A percentile compares a stretch with the other conserved stretches of the same genome.
Evolutionary conservation across 208 protist species (phyloP).

Genomic region (Acanthamoeba castellanii): DNA sequence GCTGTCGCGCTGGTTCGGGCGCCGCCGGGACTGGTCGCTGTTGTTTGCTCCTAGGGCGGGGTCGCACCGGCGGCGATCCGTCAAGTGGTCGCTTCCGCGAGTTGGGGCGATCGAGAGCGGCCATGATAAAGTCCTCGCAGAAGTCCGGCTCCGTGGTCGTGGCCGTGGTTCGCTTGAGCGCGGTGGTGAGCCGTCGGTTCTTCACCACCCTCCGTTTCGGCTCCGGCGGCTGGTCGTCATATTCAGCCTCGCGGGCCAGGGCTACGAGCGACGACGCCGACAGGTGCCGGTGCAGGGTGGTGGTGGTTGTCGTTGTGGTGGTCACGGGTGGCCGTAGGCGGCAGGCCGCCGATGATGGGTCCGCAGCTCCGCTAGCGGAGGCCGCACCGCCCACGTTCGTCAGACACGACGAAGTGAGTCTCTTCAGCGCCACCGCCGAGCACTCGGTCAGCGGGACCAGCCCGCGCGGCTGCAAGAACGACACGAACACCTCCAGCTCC

Average conservation of each 20-base stretch:
- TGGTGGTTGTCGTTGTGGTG: no score
- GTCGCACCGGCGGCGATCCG: not conserved
- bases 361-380: not conserved
- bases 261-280: no score
- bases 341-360: no score
- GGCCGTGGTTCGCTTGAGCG: no score
- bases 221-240: no score
- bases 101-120: not conserved
- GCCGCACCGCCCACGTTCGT: not conserved
- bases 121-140: conserved; percentile 12
- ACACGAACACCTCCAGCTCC: conserved; percentile 68
- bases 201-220: not conserved
- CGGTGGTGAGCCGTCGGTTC: no score
- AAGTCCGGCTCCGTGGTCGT: not conserved
- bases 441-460: conserved; percentile 54
- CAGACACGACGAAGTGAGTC: not conserved
- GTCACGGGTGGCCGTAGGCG: no score
- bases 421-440: not conserved
- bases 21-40: no score
- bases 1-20: no score
- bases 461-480: not conserved
- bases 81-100: not conserved
- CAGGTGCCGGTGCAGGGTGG: no score
- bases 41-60: no score
- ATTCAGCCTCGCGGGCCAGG: no score